Evolutionary conservation across 208 protist species (phyloP).

Genomic region (Phytomonas sp.): DNA sequence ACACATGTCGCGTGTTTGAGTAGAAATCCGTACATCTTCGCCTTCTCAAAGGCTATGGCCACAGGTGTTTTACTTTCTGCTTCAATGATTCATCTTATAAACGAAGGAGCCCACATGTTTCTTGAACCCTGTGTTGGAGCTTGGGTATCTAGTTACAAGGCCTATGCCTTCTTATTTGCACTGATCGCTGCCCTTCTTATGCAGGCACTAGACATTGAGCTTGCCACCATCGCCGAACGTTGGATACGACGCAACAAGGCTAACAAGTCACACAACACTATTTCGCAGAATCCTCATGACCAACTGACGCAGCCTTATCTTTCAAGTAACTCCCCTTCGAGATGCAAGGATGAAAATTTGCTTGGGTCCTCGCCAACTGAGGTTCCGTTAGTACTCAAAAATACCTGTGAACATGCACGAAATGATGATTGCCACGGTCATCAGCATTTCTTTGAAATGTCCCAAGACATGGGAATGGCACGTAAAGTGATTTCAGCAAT

Average conservation of each 20-base stretch:
- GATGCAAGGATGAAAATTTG: not conserved
- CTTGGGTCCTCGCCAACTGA: no score
- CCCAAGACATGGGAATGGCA: constrained; percentile 15
- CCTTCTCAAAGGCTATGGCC: constrained; percentile 34
- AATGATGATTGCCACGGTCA: constrained; percentile 20
- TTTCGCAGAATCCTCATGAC: no score
- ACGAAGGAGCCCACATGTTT: constrained; percentile 27
- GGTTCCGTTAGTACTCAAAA: no score
- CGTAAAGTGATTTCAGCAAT: constrained; percentile 30
- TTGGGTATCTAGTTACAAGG: constrained; percentile 25
- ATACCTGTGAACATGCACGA: not conserved
- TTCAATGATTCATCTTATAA: constrained; percentile 45
- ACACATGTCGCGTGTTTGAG: constrained; percentile 32
- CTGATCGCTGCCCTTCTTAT: constrained; percentile 44
- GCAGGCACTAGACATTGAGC: constrained; percentile 39
- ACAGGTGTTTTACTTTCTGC: constrained; percentile 60
- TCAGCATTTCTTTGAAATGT: constrained; percentile 16
- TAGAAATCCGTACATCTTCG: constrained; percentile 36
- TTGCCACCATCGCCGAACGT: constrained; percentile 27
- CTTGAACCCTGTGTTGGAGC: constrained; percentile 28
- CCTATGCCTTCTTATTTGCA: constrained; percentile 44
- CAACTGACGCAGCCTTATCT: no score
- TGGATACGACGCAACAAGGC: constrained; percentile 17
- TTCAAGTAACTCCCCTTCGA: no score
- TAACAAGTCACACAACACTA: no score